Conservation (phyloP, 1,284 basidiomycete genomes). For the Rhodotorula sp. region DNA sequence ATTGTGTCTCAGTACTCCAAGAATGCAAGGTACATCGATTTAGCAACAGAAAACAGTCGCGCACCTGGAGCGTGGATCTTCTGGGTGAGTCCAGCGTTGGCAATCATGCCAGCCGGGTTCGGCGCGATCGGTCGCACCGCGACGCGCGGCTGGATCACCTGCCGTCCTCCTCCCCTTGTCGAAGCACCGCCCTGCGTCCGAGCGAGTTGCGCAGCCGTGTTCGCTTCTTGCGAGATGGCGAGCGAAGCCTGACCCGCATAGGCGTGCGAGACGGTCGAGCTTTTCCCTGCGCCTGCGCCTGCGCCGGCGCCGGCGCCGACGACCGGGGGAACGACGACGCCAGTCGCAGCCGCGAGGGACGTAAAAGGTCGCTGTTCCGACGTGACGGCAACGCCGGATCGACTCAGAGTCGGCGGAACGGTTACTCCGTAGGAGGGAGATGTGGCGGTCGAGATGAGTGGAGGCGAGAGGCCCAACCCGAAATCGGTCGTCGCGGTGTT, state of each 20-base stretch:
- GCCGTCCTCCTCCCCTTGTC: no score
- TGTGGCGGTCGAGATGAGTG: background rate
- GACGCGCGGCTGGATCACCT: no score
- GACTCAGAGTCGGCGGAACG: background rate
- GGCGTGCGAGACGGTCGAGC: background rate
- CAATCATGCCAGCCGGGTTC: constrained; percentile 27
- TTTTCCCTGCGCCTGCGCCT: background rate
- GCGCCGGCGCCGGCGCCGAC: no score
- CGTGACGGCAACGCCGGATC: background rate
- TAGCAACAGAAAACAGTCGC: background rate
- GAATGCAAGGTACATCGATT: background rate
- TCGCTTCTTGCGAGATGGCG: background rate
- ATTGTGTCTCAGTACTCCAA: background rate
- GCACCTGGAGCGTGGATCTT: constrained; percentile 19
- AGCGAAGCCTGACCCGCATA: background rate
- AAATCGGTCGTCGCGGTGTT: background rate
- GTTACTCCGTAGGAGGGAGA: background rate
- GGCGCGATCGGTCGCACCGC: background rate
- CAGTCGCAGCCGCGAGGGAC: constrained; percentile 14
- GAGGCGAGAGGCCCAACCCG: background rate
- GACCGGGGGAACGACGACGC: constrained; percentile 11
- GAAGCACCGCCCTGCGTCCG: background rate
- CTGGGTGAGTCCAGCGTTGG: constrained; percentile 27
- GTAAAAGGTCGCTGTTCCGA: background rate
- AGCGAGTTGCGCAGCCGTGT: background rate